Evolutionary conservation across 1,139 yeast genomes (phyloP), one percentile per base, ranked within the genome.

Genomic region (Geotrichum fermentans): DNA sequence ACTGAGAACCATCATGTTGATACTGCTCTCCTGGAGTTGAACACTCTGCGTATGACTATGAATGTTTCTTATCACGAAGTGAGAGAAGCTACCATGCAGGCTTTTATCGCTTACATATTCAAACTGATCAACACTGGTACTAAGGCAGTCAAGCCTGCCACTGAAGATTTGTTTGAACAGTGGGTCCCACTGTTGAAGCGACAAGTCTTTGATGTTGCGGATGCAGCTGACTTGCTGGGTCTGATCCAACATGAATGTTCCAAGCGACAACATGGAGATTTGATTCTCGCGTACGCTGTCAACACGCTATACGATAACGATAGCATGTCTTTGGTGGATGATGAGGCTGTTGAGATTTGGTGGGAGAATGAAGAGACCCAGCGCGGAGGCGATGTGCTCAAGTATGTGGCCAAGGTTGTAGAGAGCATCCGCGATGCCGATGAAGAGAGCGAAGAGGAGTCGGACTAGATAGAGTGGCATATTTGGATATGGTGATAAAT

Each of bases 21-120:
- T 62, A 90, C 96, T 11, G 97, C 98, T 0, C 72, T 88, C 58
- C 72, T 94, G 56, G 98, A 92, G 68, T 77, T 92, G 61, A 90
- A 90, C 64, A 92, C 98, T 0, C 74, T 94, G 61, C 79, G 97
- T 69, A 92, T 94, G 98, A 86, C 96, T 57, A 84, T 90, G 92
- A 89, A 92, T 64, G 97, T 89, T 13, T 78, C 94, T 0, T 92
- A 92, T 66, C 95, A 87, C 61, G 96, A 90, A 62, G 97, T 92
- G 13, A 79, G 97, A 63, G 68, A 72, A 34, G 95, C 96, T 5
- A 88, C 96, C 0, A 73, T 82, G 34, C 74, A 75, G 42, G 94
- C 97, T 0, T 73, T 92, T 60, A 62, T 88, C 42, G 72, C 73
- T 44, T 77, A 94, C 61, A 78, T 86, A 18, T 73, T 78, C 50